Base-by-base conservation (phyloP, 257 asterid genomes). In the Eustoma russellianum region DNA sequence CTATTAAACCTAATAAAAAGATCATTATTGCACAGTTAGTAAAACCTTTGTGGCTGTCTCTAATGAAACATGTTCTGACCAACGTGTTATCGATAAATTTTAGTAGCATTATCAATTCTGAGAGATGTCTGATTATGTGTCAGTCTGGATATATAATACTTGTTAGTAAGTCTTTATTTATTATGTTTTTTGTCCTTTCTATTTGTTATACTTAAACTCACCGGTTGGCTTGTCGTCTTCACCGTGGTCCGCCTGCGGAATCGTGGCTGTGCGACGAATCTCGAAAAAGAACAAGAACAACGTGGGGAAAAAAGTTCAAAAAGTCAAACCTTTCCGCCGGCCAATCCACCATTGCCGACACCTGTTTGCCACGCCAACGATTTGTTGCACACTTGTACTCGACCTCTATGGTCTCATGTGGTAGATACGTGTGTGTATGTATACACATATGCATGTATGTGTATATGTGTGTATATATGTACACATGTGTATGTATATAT, bases 341-440 rank as follows among this genome's bases (percentile, higher is more conserved):
- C 24, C 4, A 0, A 35, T 2, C 16, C 13, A 33, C 57, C 19
- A 19, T 57, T 59, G 60, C 64, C n/a, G 64, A 65, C 70, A 57
- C 59, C 70, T 57, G 64, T 57, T 45, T n/a, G 51, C 70, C 43
- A 64, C 59, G 50, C 18, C 41, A 17, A 33, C 53, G 33, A 9
- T 15, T 11, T 10, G 15, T 45, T 17, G 3, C 2, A 24, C 30
- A 24, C 30, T 24, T 24, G 30, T 24, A 24, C 30, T 24, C 30
- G 2, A 24, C 30, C 30, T 24, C 3, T 4, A 24, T 24, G 30
- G 30, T 4, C 30, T 24, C 30, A 24, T 24, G 30, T 24, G 30
- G 3, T 4, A 4, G 28, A 19, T 24, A 1, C 3, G 2, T 24
- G 2, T 24, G 3, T 24, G 3, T 34, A 40, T 51, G 13, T 40